Percentiles rank a stretch among this genome's conserved stretches.
phyloP scores from a whole-genome alignment of 1,139 yeast species.

The Blastobotrys capitulatus region DNA sequence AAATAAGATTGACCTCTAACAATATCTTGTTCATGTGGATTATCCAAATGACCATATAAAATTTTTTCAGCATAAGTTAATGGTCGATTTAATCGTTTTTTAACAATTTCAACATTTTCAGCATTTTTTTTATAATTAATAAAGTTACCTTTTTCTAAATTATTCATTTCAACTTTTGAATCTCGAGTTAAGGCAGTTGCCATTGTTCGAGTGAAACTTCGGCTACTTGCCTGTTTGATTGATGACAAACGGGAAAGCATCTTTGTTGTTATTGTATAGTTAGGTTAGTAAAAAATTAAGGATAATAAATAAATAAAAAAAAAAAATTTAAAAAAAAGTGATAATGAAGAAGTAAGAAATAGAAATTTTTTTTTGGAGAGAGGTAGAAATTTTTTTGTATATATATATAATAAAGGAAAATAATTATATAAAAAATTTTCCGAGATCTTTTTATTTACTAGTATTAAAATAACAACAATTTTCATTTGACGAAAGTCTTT shows the following conservation, averaged over 20 bases:
- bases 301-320: background rate
- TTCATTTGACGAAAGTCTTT: background rate
- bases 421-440: conserved; percentile 1
- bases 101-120: conserved; percentile 84
- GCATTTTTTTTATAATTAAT: conserved; percentile 40
- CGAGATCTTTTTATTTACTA: too few species aligned
- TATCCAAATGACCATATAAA: conserved; percentile 92
- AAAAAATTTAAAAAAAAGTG: background rate
- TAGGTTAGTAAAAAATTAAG: conserved; percentile 3
- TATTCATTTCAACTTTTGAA: conserved; percentile 88
- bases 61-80: conserved; percentile 96
- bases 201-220: conserved; percentile 11
- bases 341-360: background rate
- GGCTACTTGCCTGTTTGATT: conserved; percentile 13
- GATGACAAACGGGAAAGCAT: conserved; percentile 19
- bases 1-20: conserved; percentile 95
- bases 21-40: conserved; percentile 92
- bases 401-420: background rate
- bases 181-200: conserved; percentile 70
- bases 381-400: conserved; percentile 3
- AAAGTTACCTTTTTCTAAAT: conserved; percentile 80
- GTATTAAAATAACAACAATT: background rate
- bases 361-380: background rate
- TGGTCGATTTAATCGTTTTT: conserved; percentile 84
- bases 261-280: background rate